Conservation (phyloP, 352 stramenopile genomes). For the Pythium monospermum region DNA sequence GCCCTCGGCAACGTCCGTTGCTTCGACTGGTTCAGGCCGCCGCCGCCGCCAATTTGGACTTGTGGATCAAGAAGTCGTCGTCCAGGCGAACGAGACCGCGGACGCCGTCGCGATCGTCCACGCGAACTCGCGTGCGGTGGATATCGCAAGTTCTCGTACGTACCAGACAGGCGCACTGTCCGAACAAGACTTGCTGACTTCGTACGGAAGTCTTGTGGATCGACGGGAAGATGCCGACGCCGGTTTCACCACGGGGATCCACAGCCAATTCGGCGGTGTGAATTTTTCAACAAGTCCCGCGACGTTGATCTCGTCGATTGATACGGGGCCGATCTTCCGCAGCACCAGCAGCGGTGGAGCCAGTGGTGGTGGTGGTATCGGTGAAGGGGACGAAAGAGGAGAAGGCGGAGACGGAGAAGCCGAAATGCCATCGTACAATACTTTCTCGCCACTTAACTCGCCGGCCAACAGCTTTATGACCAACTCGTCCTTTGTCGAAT, state of each 20-base stretch:
- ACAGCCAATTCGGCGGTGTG: conserved; percentile 24
- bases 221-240: conserved; percentile 26
- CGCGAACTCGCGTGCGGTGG: too few relatives aligned
- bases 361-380: too few relatives aligned
- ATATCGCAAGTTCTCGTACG: conserved; percentile 1
- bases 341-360: not conserved
- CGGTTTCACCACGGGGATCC: conserved; percentile 30
- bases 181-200: conserved; percentile 32
- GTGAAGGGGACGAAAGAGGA: too few relatives aligned
- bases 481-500: too few relatives aligned
- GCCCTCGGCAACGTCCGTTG: too few relatives aligned
- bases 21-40: too few relatives aligned
- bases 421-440: conserved; percentile 40
- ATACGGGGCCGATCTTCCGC: conserved; percentile 34
- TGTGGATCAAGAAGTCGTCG: too few relatives aligned
- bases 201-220: conserved; percentile 30
- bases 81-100: too few relatives aligned
- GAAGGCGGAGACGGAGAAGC: too few relatives aligned
- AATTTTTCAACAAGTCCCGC: conserved; percentile 28
- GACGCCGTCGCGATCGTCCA: too few relatives aligned
- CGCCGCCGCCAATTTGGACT: too few relatives aligned
- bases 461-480: conserved; percentile 25
- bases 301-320: conserved; percentile 28
- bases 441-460: conserved; percentile 37
- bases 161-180: conserved; percentile 32